Percentiles rank a stretch among this genome's conserved stretches.
Evolutionary conservation across 1,284 basidiomycete genomes (phyloP).

Genomic region (Ustilago vetiveriae): DNA sequence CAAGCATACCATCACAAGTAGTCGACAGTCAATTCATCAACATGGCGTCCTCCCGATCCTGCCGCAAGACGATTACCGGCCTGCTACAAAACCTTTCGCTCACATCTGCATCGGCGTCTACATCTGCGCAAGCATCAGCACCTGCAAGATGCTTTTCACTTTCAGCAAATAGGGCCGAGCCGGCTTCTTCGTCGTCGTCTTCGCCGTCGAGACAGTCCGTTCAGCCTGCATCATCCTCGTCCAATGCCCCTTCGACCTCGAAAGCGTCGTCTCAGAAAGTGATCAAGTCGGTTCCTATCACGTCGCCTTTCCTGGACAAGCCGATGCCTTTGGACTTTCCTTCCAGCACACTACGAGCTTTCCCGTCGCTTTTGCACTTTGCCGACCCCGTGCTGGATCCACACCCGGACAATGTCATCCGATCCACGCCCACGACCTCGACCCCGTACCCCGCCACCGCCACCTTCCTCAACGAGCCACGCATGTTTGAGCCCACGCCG

Average conservation of each 20-base stretch:
- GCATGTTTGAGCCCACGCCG: conserved; percentile 49
- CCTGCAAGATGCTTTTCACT: conserved; percentile 19
- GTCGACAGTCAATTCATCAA: too few relatives aligned
- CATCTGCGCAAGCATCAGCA: conserved; percentile 15
- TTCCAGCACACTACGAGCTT: conserved; percentile 38
- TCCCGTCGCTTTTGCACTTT: conserved; percentile 60
- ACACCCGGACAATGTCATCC: conserved; percentile 49
- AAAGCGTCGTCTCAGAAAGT: conserved; percentile 1
- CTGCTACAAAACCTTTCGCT: conserved; percentile 26
- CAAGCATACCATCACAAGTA: too few relatives aligned
- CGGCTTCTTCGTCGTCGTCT: conserved; percentile 1
- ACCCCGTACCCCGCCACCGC: conserved; percentile 44
- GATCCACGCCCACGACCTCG: conserved; percentile 31
- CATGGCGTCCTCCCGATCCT: conserved; percentile 25
- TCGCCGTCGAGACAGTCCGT: conserved; percentile 10
- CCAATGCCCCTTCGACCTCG: conserved; percentile 2
- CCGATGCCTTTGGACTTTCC: conserved; percentile 54
- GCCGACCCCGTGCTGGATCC: conserved; percentile 66
- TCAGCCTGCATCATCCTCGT: conserved; percentile 4
- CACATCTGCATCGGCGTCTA: conserved; percentile 11
- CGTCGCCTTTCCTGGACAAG: conserved; percentile 51
- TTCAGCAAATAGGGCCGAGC: conserved; percentile 3
- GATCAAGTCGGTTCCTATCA: conserved; percentile 20
- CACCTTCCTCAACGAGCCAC: conserved; percentile 60
- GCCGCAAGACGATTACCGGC: conserved; percentile 22